A percentile compares a stretch with the other conserved stretches of the same genome.
phyloP scores from a whole-genome alignment of 2,329 filamentous ascomycete genomes.

The Pyrenochaeta sp. region DNA sequence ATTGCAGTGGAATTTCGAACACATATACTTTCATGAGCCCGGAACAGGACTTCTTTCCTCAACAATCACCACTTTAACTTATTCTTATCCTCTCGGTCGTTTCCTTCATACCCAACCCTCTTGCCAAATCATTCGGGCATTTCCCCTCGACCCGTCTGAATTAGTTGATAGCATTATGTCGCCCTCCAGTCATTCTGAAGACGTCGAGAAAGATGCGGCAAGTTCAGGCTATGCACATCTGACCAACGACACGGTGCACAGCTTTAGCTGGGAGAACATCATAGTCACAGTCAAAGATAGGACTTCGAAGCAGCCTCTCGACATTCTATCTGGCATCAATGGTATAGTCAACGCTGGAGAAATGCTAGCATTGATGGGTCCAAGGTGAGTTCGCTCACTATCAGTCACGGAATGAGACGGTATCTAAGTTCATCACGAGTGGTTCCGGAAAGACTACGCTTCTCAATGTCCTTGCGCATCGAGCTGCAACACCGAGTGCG shows the following conservation, averaged over 20 bases:
- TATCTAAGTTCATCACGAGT: constrained; percentile 32
- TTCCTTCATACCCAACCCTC: not conserved
- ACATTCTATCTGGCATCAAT: constrained; percentile 69
- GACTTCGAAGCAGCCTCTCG: constrained; percentile 68
- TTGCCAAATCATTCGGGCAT: not conserved
- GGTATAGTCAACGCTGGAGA: constrained; percentile 75
- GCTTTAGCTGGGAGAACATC: constrained; percentile 72
- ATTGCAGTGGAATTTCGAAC: not conserved
- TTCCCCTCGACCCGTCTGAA: not conserved
- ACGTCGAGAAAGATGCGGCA: constrained; percentile 57
- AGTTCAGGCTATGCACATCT: constrained; percentile 61
- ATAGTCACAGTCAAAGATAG: constrained; percentile 77
- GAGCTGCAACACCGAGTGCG: constrained; percentile 63
- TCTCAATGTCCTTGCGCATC: constrained; percentile 78
- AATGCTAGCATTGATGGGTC: constrained; percentile 83
- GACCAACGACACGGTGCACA: constrained; percentile 69
- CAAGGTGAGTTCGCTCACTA: constrained; percentile 54
- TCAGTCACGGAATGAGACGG: not conserved
- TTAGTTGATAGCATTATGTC: constrained; percentile 17
- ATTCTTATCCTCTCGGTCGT: not conserved
- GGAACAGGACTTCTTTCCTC: not conserved
- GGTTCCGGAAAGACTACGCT: constrained; percentile 82
- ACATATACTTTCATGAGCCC: not conserved
- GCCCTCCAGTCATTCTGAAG: constrained; percentile 26
- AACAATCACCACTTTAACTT: not conserved